Evolutionary conservation across 768 basidiomycete species (phyloP).

Genomic region (Amanita phalloides): DNA sequence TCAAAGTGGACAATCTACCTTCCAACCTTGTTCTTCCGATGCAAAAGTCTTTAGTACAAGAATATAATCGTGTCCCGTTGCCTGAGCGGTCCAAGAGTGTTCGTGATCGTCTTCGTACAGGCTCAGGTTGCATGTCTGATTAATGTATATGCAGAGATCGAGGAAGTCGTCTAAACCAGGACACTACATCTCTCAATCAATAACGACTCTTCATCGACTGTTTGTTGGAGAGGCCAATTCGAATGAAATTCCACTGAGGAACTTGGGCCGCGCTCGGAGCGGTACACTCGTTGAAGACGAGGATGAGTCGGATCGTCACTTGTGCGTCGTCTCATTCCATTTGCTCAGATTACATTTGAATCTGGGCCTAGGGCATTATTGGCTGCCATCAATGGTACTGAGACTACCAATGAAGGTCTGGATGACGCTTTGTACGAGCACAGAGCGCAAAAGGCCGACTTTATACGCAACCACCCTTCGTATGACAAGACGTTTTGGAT

Average conservation of each 20-base stretch:
- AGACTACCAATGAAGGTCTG: slow-evolving; percentile 34
- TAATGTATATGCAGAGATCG: slow-evolving; percentile 7
- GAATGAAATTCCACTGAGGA: slow-evolving; percentile 50
- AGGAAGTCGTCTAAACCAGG: slow-evolving; percentile 22
- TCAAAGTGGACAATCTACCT: slow-evolving; percentile 62
- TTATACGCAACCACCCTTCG: slow-evolving; percentile 79
- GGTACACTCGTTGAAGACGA: slow-evolving; percentile 28
- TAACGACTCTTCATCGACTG: slow-evolving; percentile 51
- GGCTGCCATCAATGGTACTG: slow-evolving; percentile 50
- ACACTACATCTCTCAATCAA: slow-evolving; percentile 46
- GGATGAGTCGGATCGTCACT: slow-evolving; percentile 60
- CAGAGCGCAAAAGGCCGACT: slow-evolving; percentile 71
- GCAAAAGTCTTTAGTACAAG: slow-evolving; percentile 64
- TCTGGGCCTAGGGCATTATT: slow-evolving; percentile 48
- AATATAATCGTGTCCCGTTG: slow-evolving; percentile 21
- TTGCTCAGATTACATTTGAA: slow-evolving; percentile 1
- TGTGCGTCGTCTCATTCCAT: slow-evolving; percentile 36
- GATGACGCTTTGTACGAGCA: slow-evolving; percentile 60
- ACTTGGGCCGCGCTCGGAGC: slow-evolving; percentile 32
- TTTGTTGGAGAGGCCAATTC: slow-evolving; percentile 46
- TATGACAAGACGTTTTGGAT: slow-evolving; percentile 90
- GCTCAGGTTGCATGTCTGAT: slow-evolving; percentile 7
- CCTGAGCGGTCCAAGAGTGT: background rate
- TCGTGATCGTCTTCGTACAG: slow-evolving; percentile 3
- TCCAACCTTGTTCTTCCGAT: slow-evolving; percentile 70